Base-by-base conservation (phyloP, 495 filamentous ascomycete species). In the Tuber brumale region DNA sequence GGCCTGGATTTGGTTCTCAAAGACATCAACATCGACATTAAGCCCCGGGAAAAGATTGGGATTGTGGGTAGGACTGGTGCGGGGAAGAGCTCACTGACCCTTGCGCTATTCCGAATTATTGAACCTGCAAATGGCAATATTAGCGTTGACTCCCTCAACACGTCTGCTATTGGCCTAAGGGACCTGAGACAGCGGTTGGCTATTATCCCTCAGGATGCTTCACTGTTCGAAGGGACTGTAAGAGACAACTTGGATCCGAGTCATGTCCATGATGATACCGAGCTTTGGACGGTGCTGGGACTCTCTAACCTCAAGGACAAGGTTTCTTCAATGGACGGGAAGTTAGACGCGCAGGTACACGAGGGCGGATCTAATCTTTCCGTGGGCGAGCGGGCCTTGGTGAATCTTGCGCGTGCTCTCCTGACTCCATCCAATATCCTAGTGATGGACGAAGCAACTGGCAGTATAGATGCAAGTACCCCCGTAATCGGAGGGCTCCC, bases 161-260 rank as follows among this genome's bases (percentile, higher is more conserved):
- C 95, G 7, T 93, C 93, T 45, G 91, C 88, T 18, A 97, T 98
- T 85, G 96, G 96, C 10, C 85, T 99, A 74, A 84, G 93, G 73
- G 96, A 98, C 83, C 88, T 99, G 74, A 89, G 96, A 75, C 89
- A 94, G 39, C 92, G 95, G 72, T 88, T 99, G 51, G 94, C 96
- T 66, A 99, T 99, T 84, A 99, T 99, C 80, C 96, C 96, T 31
- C 96, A 99, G 82, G 96, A 99, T 85, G 94, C 96, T 71, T 94
- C 95, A 80, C 89, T 99, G 80, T 99, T 99, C 81, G 94, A 98
- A 86, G 96, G 96, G 70, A 95, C 94, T 27, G 88, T 99, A 77
- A 89, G 96, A 81, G 96, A 98, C 84, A 99, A 99, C 83, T 88
- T 99, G 48, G 96, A 99, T 83, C 96, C 96, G 46, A 92, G 92